Evolutionary conservation across 768 basidiomycete genomes (phyloP).

Genomic region (Hygrophoropsis aurantiaca): DNA sequence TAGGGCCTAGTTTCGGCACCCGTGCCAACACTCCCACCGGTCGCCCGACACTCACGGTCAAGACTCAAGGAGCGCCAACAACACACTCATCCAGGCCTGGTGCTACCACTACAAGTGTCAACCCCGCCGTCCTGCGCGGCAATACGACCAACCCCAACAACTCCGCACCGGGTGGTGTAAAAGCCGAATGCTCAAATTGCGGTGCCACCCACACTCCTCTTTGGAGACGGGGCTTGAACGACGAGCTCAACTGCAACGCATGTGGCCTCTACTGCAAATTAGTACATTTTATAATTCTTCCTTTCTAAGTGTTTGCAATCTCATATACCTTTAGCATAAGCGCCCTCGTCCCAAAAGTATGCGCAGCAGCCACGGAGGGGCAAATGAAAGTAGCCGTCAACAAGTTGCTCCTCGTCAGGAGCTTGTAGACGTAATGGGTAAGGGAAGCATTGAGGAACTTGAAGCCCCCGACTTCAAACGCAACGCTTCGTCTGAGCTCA

Average conservation of each 20-base stretch:
- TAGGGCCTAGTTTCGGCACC: constrained; percentile 54
- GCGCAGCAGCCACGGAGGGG: constrained; percentile 75
- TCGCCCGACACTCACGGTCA: constrained; percentile 62
- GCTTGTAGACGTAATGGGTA: constrained; percentile 72
- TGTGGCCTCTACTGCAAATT: constrained; percentile 79
- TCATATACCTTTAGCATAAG: constrained; percentile 58
- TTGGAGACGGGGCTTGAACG: constrained; percentile 84
- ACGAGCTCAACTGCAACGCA: constrained; percentile 88
- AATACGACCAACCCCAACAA: constrained; percentile 23
- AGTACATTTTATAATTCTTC: constrained; percentile 41
- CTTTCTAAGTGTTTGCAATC: constrained; percentile 1
- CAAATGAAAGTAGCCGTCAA: constrained; percentile 41
- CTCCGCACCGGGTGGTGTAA: constrained; percentile 56
- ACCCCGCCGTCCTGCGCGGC: constrained; percentile 38
- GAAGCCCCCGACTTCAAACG: constrained; percentile 81
- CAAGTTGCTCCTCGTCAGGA: constrained; percentile 67
- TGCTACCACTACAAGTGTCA: constrained; percentile 62
- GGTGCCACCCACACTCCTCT: constrained; percentile 87
- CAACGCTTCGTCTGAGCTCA: constrained; percentile 76
- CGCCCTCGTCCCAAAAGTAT: constrained; percentile 87
- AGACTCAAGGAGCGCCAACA: constrained; percentile 46
- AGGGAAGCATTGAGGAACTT: constrained; percentile 80
- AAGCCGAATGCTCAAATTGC: constrained; percentile 87
- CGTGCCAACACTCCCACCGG: constrained; percentile 42
- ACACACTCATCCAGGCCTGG: constrained; percentile 60